phyloP scores from a whole-genome alignment of 208 protist genomes.

The Trypanosoma rangeli region DNA sequence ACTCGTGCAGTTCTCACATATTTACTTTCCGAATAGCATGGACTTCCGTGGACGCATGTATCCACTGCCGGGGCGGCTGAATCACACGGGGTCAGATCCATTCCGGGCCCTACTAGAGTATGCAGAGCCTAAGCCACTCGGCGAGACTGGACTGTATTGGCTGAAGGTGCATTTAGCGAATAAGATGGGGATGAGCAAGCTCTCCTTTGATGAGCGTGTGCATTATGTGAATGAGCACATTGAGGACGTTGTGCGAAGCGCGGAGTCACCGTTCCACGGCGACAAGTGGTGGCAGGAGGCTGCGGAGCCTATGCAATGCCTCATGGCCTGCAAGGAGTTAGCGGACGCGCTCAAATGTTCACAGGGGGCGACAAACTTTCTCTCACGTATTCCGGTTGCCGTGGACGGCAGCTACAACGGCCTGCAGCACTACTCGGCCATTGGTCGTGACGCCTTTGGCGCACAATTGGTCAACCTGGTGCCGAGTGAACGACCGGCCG shows the following conservation, averaged over 20 bases:
- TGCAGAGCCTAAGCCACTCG: slow-evolving; percentile 93
- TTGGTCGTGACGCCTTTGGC: slow-evolving; percentile 96
- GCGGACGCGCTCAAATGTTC: slow-evolving; percentile 89
- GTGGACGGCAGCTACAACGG: slow-evolving; percentile 98
- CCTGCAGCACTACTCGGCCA: slow-evolving; percentile 98
- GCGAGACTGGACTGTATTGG: slow-evolving; percentile 94
- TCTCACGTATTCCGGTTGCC: slow-evolving; percentile 95
- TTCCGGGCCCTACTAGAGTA: slow-evolving; percentile 96
- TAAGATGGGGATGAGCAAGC: slow-evolving; percentile 96
- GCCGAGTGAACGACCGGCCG: slow-evolving; percentile 89
- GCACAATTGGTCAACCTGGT: slow-evolving; percentile 96
- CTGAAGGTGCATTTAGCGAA: slow-evolving; percentile 98
- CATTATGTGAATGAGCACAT: slow-evolving; percentile 94
- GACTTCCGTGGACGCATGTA: slow-evolving; percentile 99
- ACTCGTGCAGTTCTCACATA: slow-evolving; percentile 87
- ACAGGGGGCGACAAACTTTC: slow-evolving; percentile 83
- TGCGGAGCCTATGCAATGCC: slow-evolving; percentile 95
- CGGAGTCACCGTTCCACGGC: slow-evolving; percentile 71
- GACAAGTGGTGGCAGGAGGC: slow-evolving; percentile 95
- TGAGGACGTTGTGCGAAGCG: slow-evolving; percentile 86
- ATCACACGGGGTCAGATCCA: slow-evolving; percentile 95
- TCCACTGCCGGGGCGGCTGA: slow-evolving; percentile 96
- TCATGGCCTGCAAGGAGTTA: slow-evolving; percentile 96
- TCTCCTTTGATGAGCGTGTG: slow-evolving; percentile 94
- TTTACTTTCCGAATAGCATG: slow-evolving; percentile 98